Base-by-base conservation (phyloP, 805 yeast genomes). In the Starmerella khaoyaiensis region DNA sequence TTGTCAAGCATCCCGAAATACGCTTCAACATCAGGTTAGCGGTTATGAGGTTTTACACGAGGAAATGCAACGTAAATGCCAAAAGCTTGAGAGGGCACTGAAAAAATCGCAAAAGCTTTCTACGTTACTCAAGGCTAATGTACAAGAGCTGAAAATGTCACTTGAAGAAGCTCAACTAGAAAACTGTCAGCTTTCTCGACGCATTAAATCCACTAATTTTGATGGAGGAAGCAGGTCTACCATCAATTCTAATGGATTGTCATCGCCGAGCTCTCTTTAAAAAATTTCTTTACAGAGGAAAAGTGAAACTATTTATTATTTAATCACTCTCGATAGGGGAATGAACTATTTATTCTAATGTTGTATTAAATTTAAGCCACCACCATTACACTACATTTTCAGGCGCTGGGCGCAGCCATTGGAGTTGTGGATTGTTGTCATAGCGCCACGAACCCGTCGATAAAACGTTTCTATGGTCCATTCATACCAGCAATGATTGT, bases 401-500 rank as follows among this genome's bases (percentile, higher is more conserved):
- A 42, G 36, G n/a, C 37, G 21, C 28, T 39, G 42, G 3, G 42
- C 33, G 20, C 19, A 15, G 11, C 61, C 61, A 11, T 49, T 49
- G 8, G 42, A 16, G 39, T 57, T 58, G 36, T 57, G 60, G 12
- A 58, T 35, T 17, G 42, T 36, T 16, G 60, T 35, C 34, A 40
- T 35, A 10, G 50, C 53, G 9, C 45, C 43, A 35, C 54, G 46
- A 21, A 49, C 33, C 3, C 42, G 47, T 20, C 42, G 45, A 21
- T 26, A 23, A 14, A 28, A 34, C 12, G 46, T 31, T 14, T 49
- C 53, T 9, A 42, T 44, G 3, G 41, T 35, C 83, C 84, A 78
- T 42, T 73, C 78, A 47, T 76, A 77, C 83, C 83, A 76, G 1
- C 72, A 70, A 31, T 56, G 57, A 1, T 55, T 51, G 7, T 53